phyloP scores from a whole-genome alignment of 768 basidiomycete genomes.

The Panellus pusillus region DNA sequence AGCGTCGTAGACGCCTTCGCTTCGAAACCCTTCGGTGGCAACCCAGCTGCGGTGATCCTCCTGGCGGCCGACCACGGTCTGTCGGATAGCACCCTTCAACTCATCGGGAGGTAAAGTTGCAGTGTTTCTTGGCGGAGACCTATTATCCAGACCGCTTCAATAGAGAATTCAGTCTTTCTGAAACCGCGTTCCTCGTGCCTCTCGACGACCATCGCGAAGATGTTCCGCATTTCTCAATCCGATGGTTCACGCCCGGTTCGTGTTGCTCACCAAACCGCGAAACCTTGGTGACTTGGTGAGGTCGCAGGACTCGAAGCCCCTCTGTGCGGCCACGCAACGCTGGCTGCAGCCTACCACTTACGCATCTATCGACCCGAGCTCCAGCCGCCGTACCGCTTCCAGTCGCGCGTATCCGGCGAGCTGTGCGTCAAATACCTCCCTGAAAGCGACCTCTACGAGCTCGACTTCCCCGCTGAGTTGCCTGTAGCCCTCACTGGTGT shows the following conservation, averaged over 20 bases:
- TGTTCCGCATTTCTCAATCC: constrained; percentile 17
- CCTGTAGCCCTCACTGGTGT: constrained; percentile 1
- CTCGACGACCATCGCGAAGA: constrained; percentile 15
- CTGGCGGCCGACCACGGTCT: constrained; percentile 18
- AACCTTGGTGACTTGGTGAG: not conserved
- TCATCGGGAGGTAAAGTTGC: constrained; percentile 13
- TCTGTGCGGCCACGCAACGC: constrained; percentile 18
- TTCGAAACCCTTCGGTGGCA: constrained; percentile 8
- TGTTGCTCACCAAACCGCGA: not conserved
- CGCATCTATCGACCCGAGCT: constrained; percentile 10
- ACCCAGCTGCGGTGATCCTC: constrained; percentile 15
- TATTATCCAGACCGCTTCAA: not conserved
- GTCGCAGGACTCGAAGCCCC: constrained; percentile 13
- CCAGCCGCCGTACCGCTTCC: constrained; percentile 18
- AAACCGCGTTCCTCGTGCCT: constrained; percentile 18
- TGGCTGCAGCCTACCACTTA: constrained; percentile 16
- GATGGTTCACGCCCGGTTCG: constrained; percentile 19
- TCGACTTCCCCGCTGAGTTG: constrained; percentile 19
- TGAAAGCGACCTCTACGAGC: constrained; percentile 11
- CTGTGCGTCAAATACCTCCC: constrained; percentile 13
- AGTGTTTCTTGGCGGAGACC: not conserved
- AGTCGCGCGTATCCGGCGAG: constrained; percentile 13
- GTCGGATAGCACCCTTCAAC: constrained; percentile 11
- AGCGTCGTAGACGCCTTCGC: constrained; percentile 18
- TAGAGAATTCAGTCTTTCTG: constrained; percentile 21